phyloP scores from a whole-genome alignment of 176 grass and related monocot species.

The Avena atlantica region DNA sequence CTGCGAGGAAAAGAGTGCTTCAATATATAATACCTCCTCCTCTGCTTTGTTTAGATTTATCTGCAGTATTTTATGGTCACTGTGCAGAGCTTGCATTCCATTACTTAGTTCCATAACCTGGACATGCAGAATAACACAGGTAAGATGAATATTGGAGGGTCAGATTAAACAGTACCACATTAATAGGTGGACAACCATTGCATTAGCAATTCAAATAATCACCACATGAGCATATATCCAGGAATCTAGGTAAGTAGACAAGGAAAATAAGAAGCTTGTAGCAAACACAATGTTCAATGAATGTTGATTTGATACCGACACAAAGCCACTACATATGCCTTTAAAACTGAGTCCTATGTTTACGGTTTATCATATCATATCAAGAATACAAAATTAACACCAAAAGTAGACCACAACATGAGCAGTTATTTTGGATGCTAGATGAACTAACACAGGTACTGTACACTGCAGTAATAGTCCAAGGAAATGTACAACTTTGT shows the following conservation, averaged over 20 bases:
- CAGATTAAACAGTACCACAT: background rate
- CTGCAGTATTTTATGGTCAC: slow-evolving; percentile 65
- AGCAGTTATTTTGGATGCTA: too few relatives aligned
- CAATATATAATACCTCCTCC: slow-evolving; percentile 62
- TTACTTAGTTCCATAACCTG: slow-evolving; percentile 47
- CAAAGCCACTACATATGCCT: background rate
- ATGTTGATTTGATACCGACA: background rate
- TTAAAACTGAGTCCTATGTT: background rate
- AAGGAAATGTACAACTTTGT: too few relatives aligned
- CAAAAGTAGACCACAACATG: too few relatives aligned
- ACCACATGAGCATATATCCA: background rate
- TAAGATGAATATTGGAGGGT: background rate
- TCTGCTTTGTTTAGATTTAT: slow-evolving; percentile 70
- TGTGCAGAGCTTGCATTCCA: slow-evolving; percentile 60
- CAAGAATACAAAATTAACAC: too few relatives aligned
- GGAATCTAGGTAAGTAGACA: background rate
- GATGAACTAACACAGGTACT: too few relatives aligned
- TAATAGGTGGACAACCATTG: background rate
- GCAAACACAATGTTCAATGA: background rate
- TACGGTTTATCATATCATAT: too few relatives aligned
- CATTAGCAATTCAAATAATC: background rate
- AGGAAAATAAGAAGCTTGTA: background rate
- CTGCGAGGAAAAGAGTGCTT: background rate
- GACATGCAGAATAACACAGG: background rate
- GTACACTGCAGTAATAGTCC: too few relatives aligned